Conservation (phyloP, 352 stramenopile genomes). For the Phytophthora podocarpi region DNA sequence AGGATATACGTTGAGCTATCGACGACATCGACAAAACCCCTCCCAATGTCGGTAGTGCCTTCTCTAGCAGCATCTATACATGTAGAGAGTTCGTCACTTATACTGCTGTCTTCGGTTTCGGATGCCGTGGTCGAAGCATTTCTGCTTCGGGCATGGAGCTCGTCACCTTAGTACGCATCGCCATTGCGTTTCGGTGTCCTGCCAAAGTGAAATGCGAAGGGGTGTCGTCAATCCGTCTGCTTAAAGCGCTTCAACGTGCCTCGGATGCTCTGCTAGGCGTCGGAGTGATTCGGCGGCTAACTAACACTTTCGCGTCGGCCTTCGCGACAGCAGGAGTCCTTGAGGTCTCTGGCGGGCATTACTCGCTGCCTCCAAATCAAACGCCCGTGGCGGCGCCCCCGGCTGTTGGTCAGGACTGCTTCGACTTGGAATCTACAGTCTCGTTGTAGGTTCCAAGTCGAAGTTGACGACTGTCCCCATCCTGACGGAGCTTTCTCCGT, state of each 20-base stretch:
- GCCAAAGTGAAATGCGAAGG: too few species aligned
- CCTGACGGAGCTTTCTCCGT: background rate
- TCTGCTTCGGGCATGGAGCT: too few species aligned
- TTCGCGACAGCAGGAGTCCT: background rate
- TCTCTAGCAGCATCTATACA: too few species aligned
- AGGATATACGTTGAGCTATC: background rate
- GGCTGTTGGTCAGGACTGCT: background rate
- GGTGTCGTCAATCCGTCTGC: background rate
- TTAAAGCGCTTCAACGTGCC: constrained; percentile 9
- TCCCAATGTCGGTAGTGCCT: too few species aligned
- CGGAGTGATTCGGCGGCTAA: too few species aligned
- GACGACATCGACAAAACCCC: background rate
- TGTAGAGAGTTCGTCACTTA: too few species aligned
- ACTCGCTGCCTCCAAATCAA: constrained; percentile 10
- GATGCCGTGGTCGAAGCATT: too few species aligned
- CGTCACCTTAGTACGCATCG: background rate
- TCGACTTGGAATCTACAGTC: too few species aligned
- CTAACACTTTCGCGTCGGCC: constrained; percentile 22
- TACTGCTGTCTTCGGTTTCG: too few species aligned
- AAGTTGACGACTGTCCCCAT: constrained; percentile 1
- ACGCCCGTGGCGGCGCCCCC: background rate
- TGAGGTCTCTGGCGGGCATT: constrained; percentile 11
- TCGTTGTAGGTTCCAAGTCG: background rate
- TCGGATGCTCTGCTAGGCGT: too few species aligned
- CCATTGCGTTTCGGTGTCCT: constrained; percentile 1